These are phyloP conservation scores for Colletotrichum euphorbiae DNA, from an alignment of 2,329 filamentous ascomycete species.

Conservation along the genomic window DNA sequence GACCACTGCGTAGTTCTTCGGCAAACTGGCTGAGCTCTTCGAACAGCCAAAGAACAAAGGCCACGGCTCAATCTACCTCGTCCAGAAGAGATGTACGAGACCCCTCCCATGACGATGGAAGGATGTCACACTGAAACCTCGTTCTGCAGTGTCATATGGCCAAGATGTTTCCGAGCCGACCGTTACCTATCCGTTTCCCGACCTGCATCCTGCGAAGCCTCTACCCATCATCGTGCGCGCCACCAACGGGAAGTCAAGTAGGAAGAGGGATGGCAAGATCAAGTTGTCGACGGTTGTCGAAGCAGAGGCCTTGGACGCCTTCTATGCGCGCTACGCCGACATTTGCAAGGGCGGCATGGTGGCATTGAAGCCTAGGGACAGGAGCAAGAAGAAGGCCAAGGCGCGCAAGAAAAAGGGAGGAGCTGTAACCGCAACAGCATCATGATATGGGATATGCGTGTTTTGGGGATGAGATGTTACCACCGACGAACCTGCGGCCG, in stretches of 20 bases:
- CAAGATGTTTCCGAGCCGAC: conserved; percentile 57
- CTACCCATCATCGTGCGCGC: conserved; percentile 85
- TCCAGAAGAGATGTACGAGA: conserved; percentile 78
- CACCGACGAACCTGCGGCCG: too few relatives aligned
- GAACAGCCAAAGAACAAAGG: conserved; percentile 73
- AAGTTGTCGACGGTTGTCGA: conserved; percentile 88
- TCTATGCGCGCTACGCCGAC: conserved; percentile 89
- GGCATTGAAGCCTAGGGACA: conserved; percentile 90
- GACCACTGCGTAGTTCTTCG: conserved; percentile 72
- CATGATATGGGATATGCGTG: neutral
- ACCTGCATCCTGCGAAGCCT: conserved; percentile 68
- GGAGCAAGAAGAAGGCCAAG: conserved; percentile 86
- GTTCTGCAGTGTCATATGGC: conserved; percentile 54
- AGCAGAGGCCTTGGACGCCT: conserved; percentile 79
- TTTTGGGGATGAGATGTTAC: too few relatives aligned
- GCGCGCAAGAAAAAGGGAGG: conserved; percentile 75
- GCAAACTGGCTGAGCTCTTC: conserved; percentile 75
- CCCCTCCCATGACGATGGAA: neutral
- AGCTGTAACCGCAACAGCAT: neutral
- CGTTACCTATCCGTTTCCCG: conserved; percentile 64
- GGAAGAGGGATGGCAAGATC: conserved; percentile 67
- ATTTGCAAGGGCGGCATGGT: conserved; percentile 91
- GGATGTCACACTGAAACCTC: neutral
- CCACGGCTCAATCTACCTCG: conserved; percentile 79
- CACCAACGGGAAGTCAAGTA: conserved; percentile 79